phyloP scores from a whole-genome alignment of 306 rosid species.

The Ceratonia siliqua region DNA sequence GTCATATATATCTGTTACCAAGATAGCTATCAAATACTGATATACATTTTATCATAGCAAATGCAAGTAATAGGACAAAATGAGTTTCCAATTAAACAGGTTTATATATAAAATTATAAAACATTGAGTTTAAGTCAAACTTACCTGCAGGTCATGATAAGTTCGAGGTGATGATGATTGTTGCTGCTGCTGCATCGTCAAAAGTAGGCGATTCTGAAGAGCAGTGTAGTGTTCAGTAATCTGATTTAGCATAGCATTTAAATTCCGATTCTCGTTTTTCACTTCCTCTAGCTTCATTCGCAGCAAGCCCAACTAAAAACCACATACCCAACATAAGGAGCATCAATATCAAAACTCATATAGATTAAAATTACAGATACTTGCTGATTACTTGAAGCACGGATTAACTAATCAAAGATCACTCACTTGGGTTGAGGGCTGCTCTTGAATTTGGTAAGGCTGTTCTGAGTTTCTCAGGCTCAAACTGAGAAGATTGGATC shows the following conservation, averaged over 20 bases:
- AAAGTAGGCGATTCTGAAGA: constrained; percentile 40
- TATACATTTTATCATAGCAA: background rate
- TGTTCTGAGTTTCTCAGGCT: constrained; percentile 29
- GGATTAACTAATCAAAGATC: background rate
- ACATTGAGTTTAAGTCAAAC: constrained; percentile 38
- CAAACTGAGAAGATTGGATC: constrained; percentile 38
- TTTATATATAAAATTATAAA: background rate
- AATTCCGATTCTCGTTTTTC: constrained; percentile 44
- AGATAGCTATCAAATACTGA: background rate
- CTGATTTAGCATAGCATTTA: constrained; percentile 33
- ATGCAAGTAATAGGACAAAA: background rate
- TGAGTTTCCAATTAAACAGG: background rate
- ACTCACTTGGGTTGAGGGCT: constrained; percentile 41
- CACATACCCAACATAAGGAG: background rate
- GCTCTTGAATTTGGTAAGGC: constrained; percentile 17
- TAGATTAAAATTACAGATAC: background rate
- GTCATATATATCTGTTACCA: background rate
- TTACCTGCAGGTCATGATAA: constrained; percentile 37
- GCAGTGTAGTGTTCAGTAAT: constrained; percentile 35
- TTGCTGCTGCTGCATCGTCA: constrained; percentile 25
- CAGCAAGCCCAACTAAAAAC: constrained; percentile 34
- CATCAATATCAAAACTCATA: background rate
- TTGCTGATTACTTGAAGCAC: background rate
- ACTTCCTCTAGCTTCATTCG: constrained; percentile 43
- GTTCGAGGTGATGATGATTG: constrained; percentile 23